phyloP scores from a whole-genome alignment of 768 basidiomycete species.

The Lyophyllum shimeji region DNA sequence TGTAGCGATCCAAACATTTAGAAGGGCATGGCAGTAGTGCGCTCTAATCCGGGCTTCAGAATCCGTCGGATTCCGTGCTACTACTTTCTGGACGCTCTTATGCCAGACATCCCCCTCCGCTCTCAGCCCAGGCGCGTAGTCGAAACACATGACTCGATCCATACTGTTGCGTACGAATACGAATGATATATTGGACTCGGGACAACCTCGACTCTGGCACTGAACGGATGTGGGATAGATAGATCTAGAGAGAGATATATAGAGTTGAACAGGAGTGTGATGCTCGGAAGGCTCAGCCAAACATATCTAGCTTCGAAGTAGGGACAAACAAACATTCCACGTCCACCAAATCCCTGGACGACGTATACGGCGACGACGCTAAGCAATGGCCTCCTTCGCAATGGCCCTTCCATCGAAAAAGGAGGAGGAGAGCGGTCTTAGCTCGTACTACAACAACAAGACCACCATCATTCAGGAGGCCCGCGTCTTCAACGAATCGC shows the following conservation, averaged over 20 bases:
- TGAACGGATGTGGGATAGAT: no score
- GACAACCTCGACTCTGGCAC: no score
- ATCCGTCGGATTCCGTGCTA: neutral
- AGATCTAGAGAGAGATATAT: no score
- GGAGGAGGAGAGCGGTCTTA: conserved; percentile 93
- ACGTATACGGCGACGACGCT: conserved; percentile 13
- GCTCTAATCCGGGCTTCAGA: no score
- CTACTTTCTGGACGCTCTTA: conserved; percentile 7
- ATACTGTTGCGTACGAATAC: conserved; percentile 13
- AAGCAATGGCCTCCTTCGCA: conserved; percentile 50
- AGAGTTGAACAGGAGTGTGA: neutral
- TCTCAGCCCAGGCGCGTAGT: conserved; percentile 15
- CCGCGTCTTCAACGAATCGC: conserved; percentile 98
- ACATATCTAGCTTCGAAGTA: conserved; percentile 15
- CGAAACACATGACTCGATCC: conserved; percentile 6
- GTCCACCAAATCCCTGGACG: conserved; percentile 27
- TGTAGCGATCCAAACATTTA: conserved; percentile 16
- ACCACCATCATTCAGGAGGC: conserved; percentile 98
- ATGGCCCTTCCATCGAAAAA: conserved; percentile 90
- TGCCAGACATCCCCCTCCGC: conserved; percentile 4
- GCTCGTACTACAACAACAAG: conserved; percentile 94
- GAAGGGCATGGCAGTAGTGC: conserved; percentile 8
- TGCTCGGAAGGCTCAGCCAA: conserved; percentile 20
- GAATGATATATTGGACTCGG: conserved; percentile 2
- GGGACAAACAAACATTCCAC: conserved; percentile 42